These are phyloP conservation scores for Cercophora samala DNA, from an alignment of 495 filamentous ascomycete genomes.

Conservation along the genomic window DNA sequence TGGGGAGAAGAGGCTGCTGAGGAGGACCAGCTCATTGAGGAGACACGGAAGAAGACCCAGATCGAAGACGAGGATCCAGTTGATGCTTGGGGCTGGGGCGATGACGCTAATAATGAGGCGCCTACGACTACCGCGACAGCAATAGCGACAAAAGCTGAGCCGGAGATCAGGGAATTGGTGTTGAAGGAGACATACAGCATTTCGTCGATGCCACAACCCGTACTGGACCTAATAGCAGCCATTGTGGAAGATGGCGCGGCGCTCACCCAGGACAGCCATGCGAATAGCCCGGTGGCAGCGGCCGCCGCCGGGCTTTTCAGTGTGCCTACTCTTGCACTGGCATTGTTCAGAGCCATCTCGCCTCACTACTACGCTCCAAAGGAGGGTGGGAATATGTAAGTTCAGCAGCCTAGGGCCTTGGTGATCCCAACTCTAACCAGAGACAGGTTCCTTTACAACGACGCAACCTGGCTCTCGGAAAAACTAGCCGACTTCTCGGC, in stretches of 20 bases:
- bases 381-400: conserved; percentile 70
- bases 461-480: conserved; percentile 73
- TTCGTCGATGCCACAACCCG: conserved; percentile 74
- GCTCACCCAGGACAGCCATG: conserved; percentile 46
- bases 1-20: conserved; percentile 56
- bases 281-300: conserved; percentile 55
- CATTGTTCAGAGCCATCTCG: conserved; percentile 86
- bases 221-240: conserved; percentile 66
- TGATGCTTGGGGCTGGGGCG: conserved; percentile 74
- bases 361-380: conserved; percentile 70
- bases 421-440: conserved; percentile 25
- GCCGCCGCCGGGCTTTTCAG: conserved; percentile 73
- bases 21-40: conserved; percentile 28
- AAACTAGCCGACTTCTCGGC: conserved; percentile 58
- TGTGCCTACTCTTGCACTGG: conserved; percentile 78
- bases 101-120: conserved; percentile 42
- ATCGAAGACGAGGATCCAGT: conserved; percentile 52
- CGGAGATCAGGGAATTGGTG: conserved; percentile 54
- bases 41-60: conserved; percentile 14
- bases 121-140: conserved; percentile 16
- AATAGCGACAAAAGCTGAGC: conserved; percentile 18
- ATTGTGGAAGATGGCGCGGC: conserved; percentile 67
- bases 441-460: conserved; percentile 81
- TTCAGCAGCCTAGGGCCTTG: too few relatives aligned
- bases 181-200: conserved; percentile 84